These are phyloP conservation scores for Schizosaccharomyces lindneri DNA, from an alignment of 805 yeast species.

Conservation along the genomic window DNA sequence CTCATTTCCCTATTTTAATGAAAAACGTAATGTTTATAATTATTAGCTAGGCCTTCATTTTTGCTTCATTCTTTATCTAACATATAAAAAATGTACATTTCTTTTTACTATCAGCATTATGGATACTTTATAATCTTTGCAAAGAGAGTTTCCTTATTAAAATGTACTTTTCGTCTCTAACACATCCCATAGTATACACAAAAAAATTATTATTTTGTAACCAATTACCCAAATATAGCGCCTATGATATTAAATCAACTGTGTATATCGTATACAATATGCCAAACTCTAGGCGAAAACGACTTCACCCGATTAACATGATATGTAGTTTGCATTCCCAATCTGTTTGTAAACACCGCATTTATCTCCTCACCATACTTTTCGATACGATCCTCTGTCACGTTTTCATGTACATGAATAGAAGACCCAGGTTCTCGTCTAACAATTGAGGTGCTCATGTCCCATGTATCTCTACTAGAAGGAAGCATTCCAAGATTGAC, in stretches of 20 bases:
- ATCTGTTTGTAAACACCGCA: not conserved
- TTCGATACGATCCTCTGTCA: constrained; percentile 16
- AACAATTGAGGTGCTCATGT: constrained; percentile 8
- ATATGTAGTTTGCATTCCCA: not conserved
- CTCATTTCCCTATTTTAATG: too few species aligned
- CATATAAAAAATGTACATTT: too few species aligned
- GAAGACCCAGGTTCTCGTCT: constrained; percentile 4
- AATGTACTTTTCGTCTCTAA: too few species aligned
- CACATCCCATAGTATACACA: too few species aligned
- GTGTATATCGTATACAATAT: not conserved
- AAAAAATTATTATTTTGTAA: not conserved
- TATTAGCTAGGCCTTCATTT: too few species aligned
- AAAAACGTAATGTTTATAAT: too few species aligned
- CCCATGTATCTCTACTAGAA: constrained; percentile 39
- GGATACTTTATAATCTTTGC: too few species aligned
- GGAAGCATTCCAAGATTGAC: constrained; percentile 66
- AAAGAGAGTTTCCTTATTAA: too few species aligned
- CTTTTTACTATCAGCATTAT: too few species aligned
- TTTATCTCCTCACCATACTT: not conserved
- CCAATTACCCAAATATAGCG: not conserved
- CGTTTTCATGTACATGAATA: constrained; percentile 56
- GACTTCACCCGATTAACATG: not conserved
- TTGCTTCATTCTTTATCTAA: too few species aligned
- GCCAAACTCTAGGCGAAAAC: not conserved
- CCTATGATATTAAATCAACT: not conserved